Percentiles rank a stretch among this genome's conserved stretches.
Conservation (phyloP, 805 yeast species). For the Metschnikowia matae region DNA sequence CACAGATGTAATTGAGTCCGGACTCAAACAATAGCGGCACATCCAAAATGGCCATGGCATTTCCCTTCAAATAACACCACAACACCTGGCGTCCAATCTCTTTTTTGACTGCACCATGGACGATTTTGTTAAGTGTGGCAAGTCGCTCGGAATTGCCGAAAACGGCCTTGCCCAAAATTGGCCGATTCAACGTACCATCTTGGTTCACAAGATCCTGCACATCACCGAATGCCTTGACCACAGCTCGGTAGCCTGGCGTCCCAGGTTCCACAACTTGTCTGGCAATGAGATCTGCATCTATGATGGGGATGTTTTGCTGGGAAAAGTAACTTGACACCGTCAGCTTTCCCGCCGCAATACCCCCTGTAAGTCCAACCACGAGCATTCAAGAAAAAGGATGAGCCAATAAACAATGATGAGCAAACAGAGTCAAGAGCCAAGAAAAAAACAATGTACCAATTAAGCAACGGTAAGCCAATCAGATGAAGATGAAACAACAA, state of each 20-base stretch:
- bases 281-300: slow-evolving; percentile 92
- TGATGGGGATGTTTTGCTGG: slow-evolving; percentile 51
- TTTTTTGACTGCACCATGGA: slow-evolving; percentile 81
- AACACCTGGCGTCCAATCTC: slow-evolving; percentile 59
- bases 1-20: slow-evolving; percentile 67
- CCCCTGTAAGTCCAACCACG: slow-evolving; percentile 93
- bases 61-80: slow-evolving; percentile 53
- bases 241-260: slow-evolving; percentile 58
- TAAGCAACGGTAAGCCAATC: too few species aligned
- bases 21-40: slow-evolving; percentile 89
- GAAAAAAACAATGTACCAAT: too few species aligned
- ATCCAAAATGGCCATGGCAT: slow-evolving; percentile 68
- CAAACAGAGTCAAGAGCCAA: too few species aligned
- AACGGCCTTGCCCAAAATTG: slow-evolving; percentile 71
- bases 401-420: too few species aligned
- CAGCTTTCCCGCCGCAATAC: slow-evolving; percentile 95
- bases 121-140: slow-evolving; percentile 60
- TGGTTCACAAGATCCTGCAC: slow-evolving; percentile 46
- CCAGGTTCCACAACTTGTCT: slow-evolving; percentile 83
- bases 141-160: slow-evolving; percentile 65
- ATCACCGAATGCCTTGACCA: slow-evolving; percentile 57
- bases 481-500: too few species aligned
- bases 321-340: slow-evolving; percentile 68
- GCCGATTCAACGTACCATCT: slow-evolving; percentile 56
- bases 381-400: slow-evolving; percentile 51